Evolutionary conservation across 345 rosid genomes (phyloP).

Genomic region (Trapa incisa): DNA sequence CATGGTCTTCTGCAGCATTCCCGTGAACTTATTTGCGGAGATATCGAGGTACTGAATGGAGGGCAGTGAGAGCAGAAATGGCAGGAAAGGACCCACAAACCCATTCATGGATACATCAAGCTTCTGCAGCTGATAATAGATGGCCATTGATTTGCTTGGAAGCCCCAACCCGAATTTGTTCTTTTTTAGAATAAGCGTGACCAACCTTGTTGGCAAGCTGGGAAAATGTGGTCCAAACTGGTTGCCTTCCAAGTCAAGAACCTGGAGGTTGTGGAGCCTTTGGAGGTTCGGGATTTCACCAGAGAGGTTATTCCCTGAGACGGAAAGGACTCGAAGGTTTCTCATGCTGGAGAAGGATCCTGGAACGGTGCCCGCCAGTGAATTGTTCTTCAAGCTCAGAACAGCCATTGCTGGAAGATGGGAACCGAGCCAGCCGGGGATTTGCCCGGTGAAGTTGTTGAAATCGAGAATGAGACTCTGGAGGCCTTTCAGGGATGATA

Average conservation of each 20-base stretch:
- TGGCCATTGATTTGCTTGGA: conserved; percentile 21
- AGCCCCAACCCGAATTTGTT: conserved; percentile 38
- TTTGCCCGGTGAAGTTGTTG: conserved; percentile 31
- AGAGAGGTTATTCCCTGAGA: conserved; percentile 30
- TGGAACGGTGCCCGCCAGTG: conserved; percentile 34
- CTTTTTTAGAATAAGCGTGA: conserved; percentile 27
- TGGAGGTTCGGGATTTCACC: conserved; percentile 47
- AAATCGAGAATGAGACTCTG: conserved; percentile 43
- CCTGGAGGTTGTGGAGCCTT: conserved; percentile 41
- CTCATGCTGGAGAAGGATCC: conserved; percentile 19
- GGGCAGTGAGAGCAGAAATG: conserved; percentile 37
- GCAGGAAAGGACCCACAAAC: conserved; percentile 39
- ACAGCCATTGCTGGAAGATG: conserved; percentile 26
- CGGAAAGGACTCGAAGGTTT: conserved; percentile 27
- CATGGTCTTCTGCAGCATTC: conserved; percentile 32
- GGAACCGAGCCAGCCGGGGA: conserved; percentile 33
- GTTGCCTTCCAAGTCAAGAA: conserved; percentile 41
- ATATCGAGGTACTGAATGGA: conserved; percentile 34
- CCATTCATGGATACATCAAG: conserved; percentile 48
- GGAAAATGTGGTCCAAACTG: conserved; percentile 45
- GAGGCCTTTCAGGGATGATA: conserved; percentile 30
- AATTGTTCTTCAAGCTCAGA: conserved; percentile 46
- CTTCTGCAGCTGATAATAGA: conserved; percentile 37
- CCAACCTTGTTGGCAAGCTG: conserved; percentile 21
- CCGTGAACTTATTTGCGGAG: conserved; percentile 37